Evolutionary conservation across 768 basidiomycete genomes (phyloP).

Genomic region (Leccinum fibrillosum): DNA sequence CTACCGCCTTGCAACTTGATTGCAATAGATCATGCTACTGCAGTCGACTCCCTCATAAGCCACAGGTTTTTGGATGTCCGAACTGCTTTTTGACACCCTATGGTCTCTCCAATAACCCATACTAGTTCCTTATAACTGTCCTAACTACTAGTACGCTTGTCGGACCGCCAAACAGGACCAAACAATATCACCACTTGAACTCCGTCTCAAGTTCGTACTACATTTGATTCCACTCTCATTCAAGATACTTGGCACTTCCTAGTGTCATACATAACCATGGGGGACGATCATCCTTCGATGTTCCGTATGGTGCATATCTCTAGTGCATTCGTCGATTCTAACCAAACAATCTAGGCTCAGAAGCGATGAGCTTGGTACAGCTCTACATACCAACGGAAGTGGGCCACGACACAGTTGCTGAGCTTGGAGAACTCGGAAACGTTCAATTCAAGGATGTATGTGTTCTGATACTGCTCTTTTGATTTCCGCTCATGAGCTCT

Average conservation of each 20-base stretch:
- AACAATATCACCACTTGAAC: slow-evolving; percentile 8
- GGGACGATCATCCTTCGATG: slow-evolving; percentile 78
- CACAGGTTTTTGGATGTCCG: no score
- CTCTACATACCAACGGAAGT: slow-evolving; percentile 97
- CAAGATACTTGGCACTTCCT: neutral
- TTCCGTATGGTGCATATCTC: slow-evolving; percentile 53
- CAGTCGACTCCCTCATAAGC: no score
- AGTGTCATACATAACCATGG: slow-evolving; percentile 41
- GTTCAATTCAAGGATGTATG: slow-evolving; percentile 97
- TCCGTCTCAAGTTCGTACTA: no score
- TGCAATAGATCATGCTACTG: neutral
- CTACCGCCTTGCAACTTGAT: neutral
- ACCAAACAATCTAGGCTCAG: slow-evolving; percentile 64
- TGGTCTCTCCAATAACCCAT: no score
- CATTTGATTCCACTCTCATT: neutral
- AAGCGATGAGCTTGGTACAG: slow-evolving; percentile 97
- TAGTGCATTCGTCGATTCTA: neutral
- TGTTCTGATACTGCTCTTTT: slow-evolving; percentile 4
- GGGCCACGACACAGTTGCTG: slow-evolving; percentile 93
- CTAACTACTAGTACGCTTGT: neutral
- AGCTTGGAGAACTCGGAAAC: slow-evolving; percentile 92
- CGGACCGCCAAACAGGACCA: slow-evolving; percentile 20
- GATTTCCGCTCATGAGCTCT: slow-evolving; percentile 3
- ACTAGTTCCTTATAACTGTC: no score
- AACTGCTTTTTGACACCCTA: no score